A percentile compares a stretch with the other conserved stretches of the same genome.
These are phyloP conservation scores for Nakazawaea laoshanensis DNA, from an alignment of 805 yeast genomes.

Conservation along the genomic window DNA sequence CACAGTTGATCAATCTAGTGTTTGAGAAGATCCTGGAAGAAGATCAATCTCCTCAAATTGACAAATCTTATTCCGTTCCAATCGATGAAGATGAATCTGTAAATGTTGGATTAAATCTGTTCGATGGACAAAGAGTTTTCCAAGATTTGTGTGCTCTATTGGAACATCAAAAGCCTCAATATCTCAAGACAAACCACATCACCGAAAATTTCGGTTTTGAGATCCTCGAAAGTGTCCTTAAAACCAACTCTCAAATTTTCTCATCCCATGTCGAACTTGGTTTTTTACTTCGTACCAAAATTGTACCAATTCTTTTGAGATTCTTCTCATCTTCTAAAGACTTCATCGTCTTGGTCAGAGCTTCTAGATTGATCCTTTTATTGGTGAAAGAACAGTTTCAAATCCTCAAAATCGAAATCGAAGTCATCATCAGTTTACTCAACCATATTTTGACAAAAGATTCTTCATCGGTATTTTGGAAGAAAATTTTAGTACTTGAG, in stretches of 20 bases:
- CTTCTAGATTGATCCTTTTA: conserved; percentile 60
- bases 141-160: conserved; percentile 64
- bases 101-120: conserved; percentile 42
- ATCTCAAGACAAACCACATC: conserved; percentile 41
- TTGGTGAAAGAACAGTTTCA: conserved; percentile 54
- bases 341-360: conserved; percentile 68
- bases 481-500: conserved; percentile 65
- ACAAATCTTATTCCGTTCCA: conserved; percentile 22
- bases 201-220: conserved; percentile 72
- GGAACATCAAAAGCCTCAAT: conserved; percentile 46
- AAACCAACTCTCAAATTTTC: conserved; percentile 53
- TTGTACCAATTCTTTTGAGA: conserved; percentile 71
- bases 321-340: conserved; percentile 47
- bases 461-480: conserved; percentile 58
- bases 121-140: conserved; percentile 65
- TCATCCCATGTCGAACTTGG: conserved; percentile 54
- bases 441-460: conserved; percentile 63
- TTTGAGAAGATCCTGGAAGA: conserved; percentile 57
- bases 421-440: conserved; percentile 67
- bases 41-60: conserved; percentile 20
- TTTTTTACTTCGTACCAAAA: conserved; percentile 52
- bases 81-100: conserved; percentile 35
- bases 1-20: conserved; percentile 70
- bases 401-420: conserved; percentile 66
- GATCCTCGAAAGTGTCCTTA: conserved; percentile 68